phyloP scores from a whole-genome alignment of 352 stramenopile species.

The Phytopythium cucurbitacearum region DNA sequence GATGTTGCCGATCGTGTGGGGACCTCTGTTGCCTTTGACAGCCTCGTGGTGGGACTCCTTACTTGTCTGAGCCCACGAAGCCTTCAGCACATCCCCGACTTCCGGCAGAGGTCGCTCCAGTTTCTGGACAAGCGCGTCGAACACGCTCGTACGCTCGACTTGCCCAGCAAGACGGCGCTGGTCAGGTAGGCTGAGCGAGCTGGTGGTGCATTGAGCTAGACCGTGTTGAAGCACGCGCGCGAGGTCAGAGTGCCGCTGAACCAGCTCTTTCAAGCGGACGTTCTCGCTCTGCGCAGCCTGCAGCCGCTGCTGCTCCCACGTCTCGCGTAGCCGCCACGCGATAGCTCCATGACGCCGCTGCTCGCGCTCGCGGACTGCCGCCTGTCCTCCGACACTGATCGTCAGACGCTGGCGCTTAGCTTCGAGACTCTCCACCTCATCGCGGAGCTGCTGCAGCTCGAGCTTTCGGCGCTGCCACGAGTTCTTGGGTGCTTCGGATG shows the following conservation, averaged over 20 bases:
- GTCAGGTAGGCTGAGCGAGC: neutral
- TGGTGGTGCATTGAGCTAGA: neutral
- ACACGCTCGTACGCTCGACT: neutral
- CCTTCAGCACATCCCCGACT: neutral
- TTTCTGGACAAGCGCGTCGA: constrained; percentile 1
- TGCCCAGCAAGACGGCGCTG: neutral
- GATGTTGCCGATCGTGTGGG: neutral
- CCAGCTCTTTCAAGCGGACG: constrained; percentile 4
- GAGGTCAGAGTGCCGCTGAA: neutral
- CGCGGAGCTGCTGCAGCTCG: neutral
- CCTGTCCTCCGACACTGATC: too few relatives aligned
- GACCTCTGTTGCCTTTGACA: neutral
- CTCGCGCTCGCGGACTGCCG: neutral
- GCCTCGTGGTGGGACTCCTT: neutral
- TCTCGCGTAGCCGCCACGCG: neutral
- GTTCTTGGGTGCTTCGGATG: too few relatives aligned
- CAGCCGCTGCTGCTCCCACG: constrained; percentile 5
- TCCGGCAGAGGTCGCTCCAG: neutral
- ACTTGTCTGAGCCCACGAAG: too few relatives aligned
- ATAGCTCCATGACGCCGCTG: neutral
- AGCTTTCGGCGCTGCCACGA: neutral
- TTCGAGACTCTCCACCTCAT: constrained; percentile 1
- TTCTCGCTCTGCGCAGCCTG: constrained; percentile 5
- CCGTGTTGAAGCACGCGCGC: constrained; percentile 3
- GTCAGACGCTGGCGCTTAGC: neutral